A percentile compares a stretch with the other conserved stretches of the same genome.
phyloP scores from a whole-genome alignment of 495 filamentous ascomycete species.

The Aspergillus cristatus region DNA sequence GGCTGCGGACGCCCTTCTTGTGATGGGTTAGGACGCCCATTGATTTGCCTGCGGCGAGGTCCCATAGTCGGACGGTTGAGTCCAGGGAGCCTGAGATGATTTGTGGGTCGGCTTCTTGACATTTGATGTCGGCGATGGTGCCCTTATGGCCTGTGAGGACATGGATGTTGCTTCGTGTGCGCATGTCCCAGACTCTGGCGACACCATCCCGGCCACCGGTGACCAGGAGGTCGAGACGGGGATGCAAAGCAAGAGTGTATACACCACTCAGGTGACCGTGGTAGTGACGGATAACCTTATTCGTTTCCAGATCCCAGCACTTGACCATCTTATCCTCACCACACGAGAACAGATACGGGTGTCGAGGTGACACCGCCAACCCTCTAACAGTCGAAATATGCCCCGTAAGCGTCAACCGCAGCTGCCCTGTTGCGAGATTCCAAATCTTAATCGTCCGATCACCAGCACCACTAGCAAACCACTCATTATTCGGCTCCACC shows the following conservation, averaged over 20 bases:
- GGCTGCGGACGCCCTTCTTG: constrained; percentile 89
- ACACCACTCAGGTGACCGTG: constrained; percentile 97
- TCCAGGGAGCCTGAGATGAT: constrained; percentile 88
- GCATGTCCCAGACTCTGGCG: constrained; percentile 97
- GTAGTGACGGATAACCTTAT: constrained; percentile 97
- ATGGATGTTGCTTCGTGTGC: constrained; percentile 89
- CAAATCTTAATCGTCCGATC: constrained; percentile 99
- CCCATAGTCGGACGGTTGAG: constrained; percentile 88
- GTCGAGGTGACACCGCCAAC: constrained; percentile 81
- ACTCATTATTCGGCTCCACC: constrained; percentile 92
- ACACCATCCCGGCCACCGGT: constrained; percentile 94
- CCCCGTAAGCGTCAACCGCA: constrained; percentile 84
- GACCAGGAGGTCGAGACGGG: constrained; percentile 86
- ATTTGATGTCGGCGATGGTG: constrained; percentile 80
- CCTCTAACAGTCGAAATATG: constrained; percentile 97
- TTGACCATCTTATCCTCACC: constrained; percentile 99
- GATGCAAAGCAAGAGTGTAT: constrained; percentile 84
- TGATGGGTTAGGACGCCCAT: constrained; percentile 97
- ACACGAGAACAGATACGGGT: constrained; percentile 96
- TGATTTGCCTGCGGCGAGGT: constrained; percentile 90
- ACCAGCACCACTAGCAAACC: constrained; percentile 94
- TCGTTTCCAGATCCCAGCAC: constrained; percentile 98
- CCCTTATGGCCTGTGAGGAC: constrained; percentile 84
- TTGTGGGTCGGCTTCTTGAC: constrained; percentile 95
- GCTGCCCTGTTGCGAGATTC: constrained; percentile 78